phyloP scores from a whole-genome alignment of 495 filamentous ascomycete species.

The Hypoxylon lienhwacheense region DNA sequence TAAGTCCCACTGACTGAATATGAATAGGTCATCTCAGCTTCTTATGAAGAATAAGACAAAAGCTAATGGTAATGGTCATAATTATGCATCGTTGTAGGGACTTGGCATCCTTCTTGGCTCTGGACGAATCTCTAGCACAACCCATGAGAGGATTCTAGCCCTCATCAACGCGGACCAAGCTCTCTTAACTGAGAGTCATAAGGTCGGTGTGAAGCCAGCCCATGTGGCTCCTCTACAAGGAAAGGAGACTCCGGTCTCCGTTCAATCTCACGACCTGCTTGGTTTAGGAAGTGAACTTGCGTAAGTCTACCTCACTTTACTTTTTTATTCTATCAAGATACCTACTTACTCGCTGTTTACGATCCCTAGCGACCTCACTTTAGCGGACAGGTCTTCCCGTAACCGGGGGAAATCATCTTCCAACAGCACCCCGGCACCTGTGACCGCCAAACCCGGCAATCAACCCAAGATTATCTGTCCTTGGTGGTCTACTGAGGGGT shows the following conservation, averaged over 20 bases:
- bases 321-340: background rate
- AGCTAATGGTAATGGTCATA: background rate
- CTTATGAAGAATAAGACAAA: background rate
- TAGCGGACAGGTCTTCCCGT: background rate
- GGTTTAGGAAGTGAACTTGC: background rate
- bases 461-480: slow-evolving; percentile 23
- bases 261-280: slow-evolving; percentile 10
- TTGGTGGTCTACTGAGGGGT: slow-evolving; percentile 21
- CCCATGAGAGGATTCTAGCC: slow-evolving; percentile 11
- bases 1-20: slow-evolving; percentile 8
- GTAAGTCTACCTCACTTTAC: slow-evolving; percentile 7
- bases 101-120: slow-evolving; percentile 23
- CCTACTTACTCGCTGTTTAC: background rate
- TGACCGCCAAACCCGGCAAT: background rate
- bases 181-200: background rate
- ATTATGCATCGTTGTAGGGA: slow-evolving; percentile 2
- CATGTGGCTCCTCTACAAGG: background rate
- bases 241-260: slow-evolving; percentile 14
- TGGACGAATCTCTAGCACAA: slow-evolving; percentile 8
- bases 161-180: slow-evolving; percentile 9
- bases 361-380: background rate
- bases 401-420: background rate
- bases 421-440: background rate
- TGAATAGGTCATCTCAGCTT: background rate
- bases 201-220: background rate